phyloP scores from a whole-genome alignment of 106 monocot species.

The Platanthera guangdongensis region DNA sequence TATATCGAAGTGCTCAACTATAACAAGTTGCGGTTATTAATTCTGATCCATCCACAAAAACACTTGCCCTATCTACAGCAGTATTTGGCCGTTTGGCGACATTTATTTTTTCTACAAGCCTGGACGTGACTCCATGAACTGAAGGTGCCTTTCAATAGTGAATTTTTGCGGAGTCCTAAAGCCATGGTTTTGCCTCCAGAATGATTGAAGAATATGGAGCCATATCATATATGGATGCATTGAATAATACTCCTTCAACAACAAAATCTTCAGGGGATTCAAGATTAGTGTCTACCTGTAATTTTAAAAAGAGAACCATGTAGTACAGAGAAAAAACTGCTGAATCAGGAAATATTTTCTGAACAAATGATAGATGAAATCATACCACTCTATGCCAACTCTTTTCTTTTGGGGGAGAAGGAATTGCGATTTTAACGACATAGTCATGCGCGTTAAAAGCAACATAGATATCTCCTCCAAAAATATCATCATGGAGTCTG shows the following conservation, averaged over 20 bases:
- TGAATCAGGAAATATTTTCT: background rate
- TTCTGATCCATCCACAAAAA: too few species aligned
- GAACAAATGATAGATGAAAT: background rate
- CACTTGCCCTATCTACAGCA: too few species aligned
- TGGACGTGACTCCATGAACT: too few species aligned
- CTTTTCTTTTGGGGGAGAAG: conserved; percentile 54
- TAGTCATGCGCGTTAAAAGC: conserved; percentile 94
- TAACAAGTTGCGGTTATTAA: too few species aligned
- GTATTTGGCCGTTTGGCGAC: too few species aligned
- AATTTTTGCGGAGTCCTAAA: background rate
- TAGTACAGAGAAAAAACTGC: background rate
- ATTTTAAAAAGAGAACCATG: background rate
- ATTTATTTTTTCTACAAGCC: too few species aligned
- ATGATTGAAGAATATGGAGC: conserved; percentile 81
- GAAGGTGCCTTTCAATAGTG: too few species aligned
- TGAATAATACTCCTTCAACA: conserved; percentile 36
- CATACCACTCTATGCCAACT: conserved; percentile 90
- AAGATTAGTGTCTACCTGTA: conserved; percentile 86
- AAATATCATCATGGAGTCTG: conserved; percentile 74
- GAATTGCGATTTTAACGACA: conserved; percentile 49
- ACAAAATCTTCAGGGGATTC: conserved; percentile 67
- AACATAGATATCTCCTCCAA: conserved; percentile 70
- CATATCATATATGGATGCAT: conserved; percentile 32
- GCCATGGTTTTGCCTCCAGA: conserved; percentile 59
- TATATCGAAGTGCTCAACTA: too few species aligned